Conservation (phyloP, 1,284 basidiomycete species). For the Microbotryomycetes sp. region DNA sequence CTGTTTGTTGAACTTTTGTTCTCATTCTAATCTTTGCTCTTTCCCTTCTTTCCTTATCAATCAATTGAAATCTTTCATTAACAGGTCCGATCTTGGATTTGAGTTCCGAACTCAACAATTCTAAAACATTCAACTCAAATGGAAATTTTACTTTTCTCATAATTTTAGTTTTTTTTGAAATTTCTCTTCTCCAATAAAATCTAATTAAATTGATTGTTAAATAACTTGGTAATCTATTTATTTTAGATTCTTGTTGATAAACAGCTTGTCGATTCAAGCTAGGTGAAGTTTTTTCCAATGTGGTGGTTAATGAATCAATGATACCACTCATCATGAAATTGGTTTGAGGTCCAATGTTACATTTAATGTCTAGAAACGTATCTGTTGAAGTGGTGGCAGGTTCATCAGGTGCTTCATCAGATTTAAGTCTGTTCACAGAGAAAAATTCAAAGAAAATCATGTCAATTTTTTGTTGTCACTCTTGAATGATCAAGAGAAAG, state of each 20-base stretch:
- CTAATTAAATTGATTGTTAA: constrained; percentile 88
- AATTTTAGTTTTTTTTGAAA: constrained; percentile 54
- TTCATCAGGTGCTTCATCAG: constrained; percentile 76
- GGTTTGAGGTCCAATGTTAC: constrained; percentile 78
- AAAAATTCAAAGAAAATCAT: too few relatives aligned
- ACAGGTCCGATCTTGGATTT: constrained; percentile 48
- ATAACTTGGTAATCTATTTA: constrained; percentile 74
- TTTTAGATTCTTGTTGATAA: constrained; percentile 75
- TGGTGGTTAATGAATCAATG: constrained; percentile 73
- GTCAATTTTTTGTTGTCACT: too few relatives aligned
- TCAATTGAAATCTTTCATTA: constrained; percentile 62
- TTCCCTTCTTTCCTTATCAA: constrained; percentile 78
- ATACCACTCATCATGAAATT: constrained; percentile 89
- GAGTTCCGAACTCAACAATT: constrained; percentile 74
- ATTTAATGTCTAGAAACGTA: constrained; percentile 79
- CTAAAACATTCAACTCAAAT: constrained; percentile 73
- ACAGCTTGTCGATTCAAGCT: constrained; percentile 69
- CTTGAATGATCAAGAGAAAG: too few relatives aligned
- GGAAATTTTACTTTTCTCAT: constrained; percentile 90
- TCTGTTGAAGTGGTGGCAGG: constrained; percentile 59
- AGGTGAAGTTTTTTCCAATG: constrained; percentile 78
- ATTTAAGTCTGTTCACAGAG: constrained; percentile 54
- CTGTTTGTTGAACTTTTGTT: constrained; percentile 52
- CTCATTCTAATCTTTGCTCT: constrained; percentile 73
- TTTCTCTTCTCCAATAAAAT: constrained; percentile 90